Conservation (phyloP, 768 basidiomycete genomes). For the Russula vinacea region DNA sequence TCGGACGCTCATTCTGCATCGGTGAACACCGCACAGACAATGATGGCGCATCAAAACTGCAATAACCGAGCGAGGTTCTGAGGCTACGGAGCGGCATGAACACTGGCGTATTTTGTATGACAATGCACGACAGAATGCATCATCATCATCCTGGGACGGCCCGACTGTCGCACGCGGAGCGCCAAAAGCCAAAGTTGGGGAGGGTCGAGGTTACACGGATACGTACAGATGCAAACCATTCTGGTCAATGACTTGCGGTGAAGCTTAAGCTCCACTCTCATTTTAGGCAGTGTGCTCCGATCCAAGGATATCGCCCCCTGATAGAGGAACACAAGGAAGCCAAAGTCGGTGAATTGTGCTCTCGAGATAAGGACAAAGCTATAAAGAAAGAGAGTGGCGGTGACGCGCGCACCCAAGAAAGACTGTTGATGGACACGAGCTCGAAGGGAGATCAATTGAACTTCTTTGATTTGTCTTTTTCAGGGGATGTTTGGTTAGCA, state of each 20-base stretch:
- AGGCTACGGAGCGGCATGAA: slow-evolving; percentile 4
- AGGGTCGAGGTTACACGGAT: slow-evolving; percentile 10
- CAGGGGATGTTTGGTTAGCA: slow-evolving; percentile 6
- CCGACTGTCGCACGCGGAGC: slow-evolving; percentile 18
- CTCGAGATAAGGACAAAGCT: slow-evolving; percentile 6
- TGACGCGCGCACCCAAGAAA: neutral
- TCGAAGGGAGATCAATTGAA: slow-evolving; percentile 20
- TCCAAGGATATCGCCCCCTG: slow-evolving; percentile 14
- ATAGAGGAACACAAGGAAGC: neutral
- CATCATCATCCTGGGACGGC: neutral
- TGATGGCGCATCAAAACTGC: neutral
- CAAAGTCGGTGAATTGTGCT: slow-evolving; percentile 4
- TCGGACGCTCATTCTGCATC: slow-evolving; percentile 19
- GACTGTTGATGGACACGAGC: slow-evolving; percentile 4
- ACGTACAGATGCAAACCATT: slow-evolving; percentile 25
- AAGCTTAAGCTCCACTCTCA: slow-evolving; percentile 16
- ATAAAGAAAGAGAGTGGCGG: neutral
- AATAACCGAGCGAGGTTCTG: slow-evolving; percentile 8
- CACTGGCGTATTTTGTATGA: neutral
- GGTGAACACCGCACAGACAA: slow-evolving; percentile 12
- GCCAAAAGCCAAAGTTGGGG: slow-evolving; percentile 20
- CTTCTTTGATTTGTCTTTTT: slow-evolving; percentile 25
- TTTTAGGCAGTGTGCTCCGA: slow-evolving; percentile 18
- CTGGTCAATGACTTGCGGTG: slow-evolving; percentile 13
- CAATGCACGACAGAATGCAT: slow-evolving; percentile 13